Percentiles rank a stretch among this genome's conserved stretches.
phyloP scores from a whole-genome alignment of 352 stramenopile species.

The Pelagophyceae sp. region DNA sequence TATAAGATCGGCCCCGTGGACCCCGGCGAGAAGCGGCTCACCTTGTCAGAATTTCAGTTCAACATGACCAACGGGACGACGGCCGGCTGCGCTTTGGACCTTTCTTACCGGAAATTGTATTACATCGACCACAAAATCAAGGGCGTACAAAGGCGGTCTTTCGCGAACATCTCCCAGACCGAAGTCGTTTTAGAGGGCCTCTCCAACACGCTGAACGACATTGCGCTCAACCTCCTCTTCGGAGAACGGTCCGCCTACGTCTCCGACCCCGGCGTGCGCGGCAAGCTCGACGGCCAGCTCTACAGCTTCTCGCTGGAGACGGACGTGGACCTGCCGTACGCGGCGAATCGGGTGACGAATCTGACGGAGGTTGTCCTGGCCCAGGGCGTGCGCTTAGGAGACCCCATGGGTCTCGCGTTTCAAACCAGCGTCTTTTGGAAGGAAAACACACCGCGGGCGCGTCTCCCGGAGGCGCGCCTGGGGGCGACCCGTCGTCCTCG shows the following conservation, averaged over 20 bases:
- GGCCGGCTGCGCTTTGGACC: conserved; percentile 17
- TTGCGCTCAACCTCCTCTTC: conserved; percentile 23
- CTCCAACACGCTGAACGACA: conserved; percentile 8
- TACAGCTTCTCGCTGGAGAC: conserved; percentile 17
- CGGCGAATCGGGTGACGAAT: conserved; percentile 3
- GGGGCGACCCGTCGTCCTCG: too few relatives aligned
- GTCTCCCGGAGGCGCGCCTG: too few relatives aligned
- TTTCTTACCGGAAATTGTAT: conserved; percentile 18
- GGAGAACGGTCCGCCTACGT: conserved; percentile 19
- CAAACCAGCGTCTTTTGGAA: too few relatives aligned
- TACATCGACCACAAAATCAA: conserved; percentile 21
- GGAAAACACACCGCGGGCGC: too few relatives aligned
- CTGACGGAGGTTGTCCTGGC: conserved; percentile 16
- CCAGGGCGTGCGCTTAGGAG: background rate
- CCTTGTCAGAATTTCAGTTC: background rate
- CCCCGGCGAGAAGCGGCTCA: background rate
- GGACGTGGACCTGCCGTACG: background rate
- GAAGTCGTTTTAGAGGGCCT: background rate
- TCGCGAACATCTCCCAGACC: conserved; percentile 8
- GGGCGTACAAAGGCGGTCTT: background rate
- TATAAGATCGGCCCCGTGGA: conserved; percentile 20
- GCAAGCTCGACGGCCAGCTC: conserved; percentile 12
- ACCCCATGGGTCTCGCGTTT: conserved; percentile 23
- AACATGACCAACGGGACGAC: conserved; percentile 24
- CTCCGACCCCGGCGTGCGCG: background rate